A percentile compares a stretch with the other conserved stretches of the same genome.
Conservation (phyloP, 2,329 filamentous ascomycete genomes). For the Colletotrichum caudatum region DNA sequence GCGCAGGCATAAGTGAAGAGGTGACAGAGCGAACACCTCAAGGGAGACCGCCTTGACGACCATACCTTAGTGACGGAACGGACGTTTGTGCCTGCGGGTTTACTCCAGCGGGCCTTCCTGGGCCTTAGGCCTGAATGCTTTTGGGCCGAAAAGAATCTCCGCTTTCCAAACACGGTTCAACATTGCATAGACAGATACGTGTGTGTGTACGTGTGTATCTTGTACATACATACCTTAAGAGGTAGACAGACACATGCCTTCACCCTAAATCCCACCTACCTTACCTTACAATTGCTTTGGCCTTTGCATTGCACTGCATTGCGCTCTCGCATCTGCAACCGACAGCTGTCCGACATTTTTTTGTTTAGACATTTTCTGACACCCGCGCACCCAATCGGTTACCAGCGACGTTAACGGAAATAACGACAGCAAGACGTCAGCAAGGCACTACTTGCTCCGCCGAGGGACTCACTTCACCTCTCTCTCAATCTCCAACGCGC, state of each 20-base stretch:
- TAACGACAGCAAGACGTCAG: slow-evolving; percentile 1
- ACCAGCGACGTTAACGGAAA: slow-evolving; percentile 16
- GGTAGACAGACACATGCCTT: slow-evolving; percentile 4
- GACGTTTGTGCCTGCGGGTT: background rate
- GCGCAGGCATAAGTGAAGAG: background rate
- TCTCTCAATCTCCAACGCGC: background rate
- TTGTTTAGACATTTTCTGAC: slow-evolving; percentile 10
- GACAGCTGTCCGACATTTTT: slow-evolving; percentile 7
- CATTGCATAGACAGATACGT: slow-evolving; percentile 30
- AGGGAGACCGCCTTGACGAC: no score
- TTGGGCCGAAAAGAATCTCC: slow-evolving; percentile 32
- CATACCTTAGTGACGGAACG: background rate
- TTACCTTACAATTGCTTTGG: slow-evolving; percentile 34
- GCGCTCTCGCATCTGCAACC: slow-evolving; percentile 27
- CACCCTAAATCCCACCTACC: slow-evolving; percentile 14
- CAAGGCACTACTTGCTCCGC: background rate
- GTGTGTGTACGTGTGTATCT: slow-evolving; percentile 18
- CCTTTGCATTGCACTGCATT: slow-evolving; percentile 21
- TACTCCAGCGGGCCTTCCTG: slow-evolving; percentile 8
- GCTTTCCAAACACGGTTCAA: slow-evolving; percentile 38
- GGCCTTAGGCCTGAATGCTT: slow-evolving; percentile 29
- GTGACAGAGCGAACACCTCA: background rate
- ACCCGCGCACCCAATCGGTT: slow-evolving; percentile 19
- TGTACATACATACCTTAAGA: slow-evolving; percentile 15
- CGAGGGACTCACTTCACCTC: background rate